Base-by-base conservation (phyloP, 2,329 filamentous ascomycete species). In the Fusarium sp. region DNA sequence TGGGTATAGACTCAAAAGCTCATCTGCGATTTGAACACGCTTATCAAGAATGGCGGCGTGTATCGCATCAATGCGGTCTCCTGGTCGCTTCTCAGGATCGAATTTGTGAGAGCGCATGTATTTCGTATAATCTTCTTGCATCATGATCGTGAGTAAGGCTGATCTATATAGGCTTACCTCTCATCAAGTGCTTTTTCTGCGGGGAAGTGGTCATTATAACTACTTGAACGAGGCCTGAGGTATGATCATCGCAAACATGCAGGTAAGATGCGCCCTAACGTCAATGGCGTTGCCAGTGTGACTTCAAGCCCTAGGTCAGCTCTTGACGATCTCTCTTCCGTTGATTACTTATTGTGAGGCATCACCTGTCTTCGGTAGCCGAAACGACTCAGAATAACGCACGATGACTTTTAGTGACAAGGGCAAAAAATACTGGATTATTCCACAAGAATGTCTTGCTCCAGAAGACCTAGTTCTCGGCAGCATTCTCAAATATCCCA, bases 371-470 rank as follows among this genome's bases (percentile, higher is more conserved):
- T 5, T 35, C 15, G 4, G 10, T 6, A 15, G n/a, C 8, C 14
- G 15, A 36, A 31, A 25, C 5, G 13, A 10, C 33, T 4, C 31
- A 18, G 4, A 39, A 21, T 6, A 25, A 49, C 6, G 17, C 37
- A 37, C 20, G 15, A 66, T 64, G 63, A 27, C 60, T 14, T 64
- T 66, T 37, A 46, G 37, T 6, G 58, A 64, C 20, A 60, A 40
- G 42, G 29, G 49, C 8, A 66, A 61, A 39, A 66, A 59, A 27
- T 45, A 66, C 39, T 66, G 63, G 63, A 66, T 66, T 9, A 50
- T 66, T 36, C 60, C 63, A 14, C 63, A 61, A 18, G 60, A 60
- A 36, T 60, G 50, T 8, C 55, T 66, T 8, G 17, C 45, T 18
- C 60, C 60, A 25, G 47, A 50, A 2, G 63, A 66, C 21, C n/a